A percentile compares a stretch with the other conserved stretches of the same genome.
Conservation (phyloP, 495 filamentous ascomycete genomes). For the Aspergillus panamensis region DNA sequence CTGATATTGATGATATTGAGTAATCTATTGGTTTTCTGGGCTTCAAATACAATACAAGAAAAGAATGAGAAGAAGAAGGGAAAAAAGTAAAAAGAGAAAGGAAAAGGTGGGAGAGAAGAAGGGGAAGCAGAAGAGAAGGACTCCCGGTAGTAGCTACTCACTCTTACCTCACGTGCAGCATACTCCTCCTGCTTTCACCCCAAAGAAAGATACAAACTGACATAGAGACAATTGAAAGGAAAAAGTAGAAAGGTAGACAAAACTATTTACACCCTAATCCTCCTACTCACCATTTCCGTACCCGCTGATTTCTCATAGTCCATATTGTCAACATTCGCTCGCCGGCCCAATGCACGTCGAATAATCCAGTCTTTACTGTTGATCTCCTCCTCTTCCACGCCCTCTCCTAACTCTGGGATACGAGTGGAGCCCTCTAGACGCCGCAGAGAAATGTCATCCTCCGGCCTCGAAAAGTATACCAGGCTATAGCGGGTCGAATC, state of each 20-base stretch:
- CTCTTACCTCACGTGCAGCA: too few relatives aligned
- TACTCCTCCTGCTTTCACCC: too few relatives aligned
- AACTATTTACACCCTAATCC: conserved; percentile 27
- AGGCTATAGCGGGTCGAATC: conserved; percentile 52
- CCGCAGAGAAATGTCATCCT: conserved; percentile 52
- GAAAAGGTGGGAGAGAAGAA: too few relatives aligned
- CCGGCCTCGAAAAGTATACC: conserved; percentile 60
- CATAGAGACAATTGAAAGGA: too few relatives aligned
- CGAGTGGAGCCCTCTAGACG: conserved; percentile 36
- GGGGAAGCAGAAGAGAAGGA: too few relatives aligned
- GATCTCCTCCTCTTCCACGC: conserved; percentile 38
- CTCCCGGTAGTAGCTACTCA: too few relatives aligned
- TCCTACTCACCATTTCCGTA: conserved; percentile 40
- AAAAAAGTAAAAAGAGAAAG: too few relatives aligned
- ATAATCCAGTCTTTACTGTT: conserved; percentile 50
- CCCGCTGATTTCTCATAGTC: conserved; percentile 39
- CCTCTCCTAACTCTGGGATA: conserved; percentile 32
- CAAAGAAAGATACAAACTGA: too few relatives aligned
- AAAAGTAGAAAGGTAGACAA: not conserved
- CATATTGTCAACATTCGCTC: conserved; percentile 30
- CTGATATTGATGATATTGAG: not conserved
- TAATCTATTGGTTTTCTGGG: too few relatives aligned
- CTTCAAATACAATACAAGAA: not conserved
- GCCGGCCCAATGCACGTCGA: conserved; percentile 39
- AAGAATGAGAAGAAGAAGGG: not conserved